Evolutionary conservation across 23 red algal genomes (phyloP).

Genomic region (Gracilaria vermiculophylla): DNA sequence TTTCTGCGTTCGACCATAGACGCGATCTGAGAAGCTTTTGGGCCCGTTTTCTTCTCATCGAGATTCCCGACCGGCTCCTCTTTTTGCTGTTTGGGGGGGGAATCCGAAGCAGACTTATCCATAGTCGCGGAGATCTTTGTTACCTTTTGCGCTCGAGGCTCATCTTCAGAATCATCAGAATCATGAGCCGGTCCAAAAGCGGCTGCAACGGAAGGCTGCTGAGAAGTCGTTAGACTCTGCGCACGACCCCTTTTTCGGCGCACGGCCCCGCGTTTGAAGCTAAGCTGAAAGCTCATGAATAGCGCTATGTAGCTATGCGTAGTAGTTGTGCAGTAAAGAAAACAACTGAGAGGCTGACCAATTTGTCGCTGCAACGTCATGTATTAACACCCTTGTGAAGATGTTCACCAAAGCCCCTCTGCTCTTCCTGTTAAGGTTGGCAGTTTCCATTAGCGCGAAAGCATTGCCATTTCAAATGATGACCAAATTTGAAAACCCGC

Average conservation of each 20-base stretch:
- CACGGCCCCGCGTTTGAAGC: not conserved
- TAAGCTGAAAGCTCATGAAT: slow-evolving; percentile 2
- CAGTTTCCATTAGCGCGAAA: no score
- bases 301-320: no score
- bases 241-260: not conserved
- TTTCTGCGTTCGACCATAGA: slow-evolving; percentile 35
- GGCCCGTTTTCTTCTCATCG: not conserved
- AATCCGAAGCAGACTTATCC: not conserved
- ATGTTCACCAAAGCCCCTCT: no score
- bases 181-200: not conserved
- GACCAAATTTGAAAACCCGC: no score
- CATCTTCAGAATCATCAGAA: not conserved
- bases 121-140: not conserved
- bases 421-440: no score
- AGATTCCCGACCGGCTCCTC: not conserved
- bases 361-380: no score
- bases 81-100: not conserved
- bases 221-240: not conserved
- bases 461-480: no score
- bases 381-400: no score
- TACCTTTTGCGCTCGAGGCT: not conserved
- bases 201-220: not conserved
- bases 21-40: slow-evolving; percentile 45
- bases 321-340: no score
- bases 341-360: no score